Evolutionary conservation across 495 filamentous ascomycete species (phyloP).

Genomic region (Poronia punctata): DNA sequence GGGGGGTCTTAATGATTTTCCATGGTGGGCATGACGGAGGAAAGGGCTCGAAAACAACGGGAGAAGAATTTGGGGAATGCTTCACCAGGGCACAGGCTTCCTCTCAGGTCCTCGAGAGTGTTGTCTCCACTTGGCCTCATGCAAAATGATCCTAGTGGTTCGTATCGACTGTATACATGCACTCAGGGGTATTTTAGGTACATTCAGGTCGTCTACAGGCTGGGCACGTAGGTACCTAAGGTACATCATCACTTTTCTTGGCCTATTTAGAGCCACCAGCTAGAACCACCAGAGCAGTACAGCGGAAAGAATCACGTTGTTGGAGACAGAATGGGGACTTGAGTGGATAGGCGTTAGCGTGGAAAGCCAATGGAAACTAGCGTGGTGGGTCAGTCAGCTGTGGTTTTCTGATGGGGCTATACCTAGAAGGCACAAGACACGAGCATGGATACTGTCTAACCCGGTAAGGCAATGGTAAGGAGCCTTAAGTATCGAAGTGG

Average conservation of each 20-base stretch:
- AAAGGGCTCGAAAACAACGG: conserved; percentile 5
- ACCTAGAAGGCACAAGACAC: too few species aligned
- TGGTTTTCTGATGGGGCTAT: not conserved
- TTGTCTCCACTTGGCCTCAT: too few species aligned
- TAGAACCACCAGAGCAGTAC: conserved; percentile 4
- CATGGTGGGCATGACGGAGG: conserved; percentile 16
- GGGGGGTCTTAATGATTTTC: conserved; percentile 31
- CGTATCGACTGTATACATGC: not conserved
- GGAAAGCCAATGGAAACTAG: too few species aligned
- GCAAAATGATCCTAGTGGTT: not conserved
- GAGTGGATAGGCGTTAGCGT: conserved; percentile 1
- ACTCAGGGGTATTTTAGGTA: too few species aligned
- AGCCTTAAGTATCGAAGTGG: too few species aligned
- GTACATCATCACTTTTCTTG: too few species aligned
- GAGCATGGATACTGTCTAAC: too few species aligned
- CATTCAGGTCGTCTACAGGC: too few species aligned
- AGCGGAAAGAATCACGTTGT: conserved; percentile 6
- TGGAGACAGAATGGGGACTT: not conserved
- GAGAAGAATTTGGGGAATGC: conserved; percentile 7
- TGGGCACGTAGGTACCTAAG: conserved; percentile 1
- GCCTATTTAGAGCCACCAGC: too few species aligned
- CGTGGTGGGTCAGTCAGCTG: too few species aligned
- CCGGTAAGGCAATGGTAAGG: too few species aligned
- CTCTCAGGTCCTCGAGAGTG: too few species aligned
- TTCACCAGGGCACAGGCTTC: conserved; percentile 1